These are phyloP conservation scores for Wolfiporia cocos DNA, from an alignment of 1,284 basidiomycete species.

Conservation along the genomic window DNA sequence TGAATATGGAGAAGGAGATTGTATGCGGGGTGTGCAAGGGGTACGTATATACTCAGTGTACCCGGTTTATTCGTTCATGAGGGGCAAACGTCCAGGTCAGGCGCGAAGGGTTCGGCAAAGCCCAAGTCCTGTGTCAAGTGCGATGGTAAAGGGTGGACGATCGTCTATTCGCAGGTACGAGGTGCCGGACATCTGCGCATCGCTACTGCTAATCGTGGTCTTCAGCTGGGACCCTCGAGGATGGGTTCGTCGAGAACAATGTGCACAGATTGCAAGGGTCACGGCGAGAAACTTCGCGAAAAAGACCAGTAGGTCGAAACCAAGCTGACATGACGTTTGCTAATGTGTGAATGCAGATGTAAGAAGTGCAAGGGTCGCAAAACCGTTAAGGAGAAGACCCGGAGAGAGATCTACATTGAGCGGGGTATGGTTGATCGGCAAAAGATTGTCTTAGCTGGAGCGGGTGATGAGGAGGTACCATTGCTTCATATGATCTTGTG, in stretches of 20 bases:
- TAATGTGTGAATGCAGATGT: conserved; percentile 49
- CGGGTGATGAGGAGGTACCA: conserved; percentile 83
- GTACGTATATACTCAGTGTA: conserved; percentile 32
- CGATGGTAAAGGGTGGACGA: conserved; percentile 77
- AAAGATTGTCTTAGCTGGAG: conserved; percentile 82
- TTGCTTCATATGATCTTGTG: background rate
- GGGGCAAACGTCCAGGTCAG: conserved; percentile 46
- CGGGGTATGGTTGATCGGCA: conserved; percentile 86
- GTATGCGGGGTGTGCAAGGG: conserved; percentile 81
- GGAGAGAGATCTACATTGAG: conserved; percentile 82
- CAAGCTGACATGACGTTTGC: conserved; percentile 3
- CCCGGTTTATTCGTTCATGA: background rate
- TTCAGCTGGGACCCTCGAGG: conserved; percentile 43
- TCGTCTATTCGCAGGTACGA: conserved; percentile 50
- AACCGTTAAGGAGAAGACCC: conserved; percentile 82
- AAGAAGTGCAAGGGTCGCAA: conserved; percentile 93
- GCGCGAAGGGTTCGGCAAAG: conserved; percentile 75
- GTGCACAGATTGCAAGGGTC: conserved; percentile 79
- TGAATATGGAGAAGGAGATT: conserved; percentile 85
- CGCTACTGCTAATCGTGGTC: conserved; percentile 2
- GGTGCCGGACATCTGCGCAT: background rate
- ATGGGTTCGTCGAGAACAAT: conserved; percentile 46
- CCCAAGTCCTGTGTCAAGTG: conserved; percentile 80
- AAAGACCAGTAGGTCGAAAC: conserved; percentile 68
- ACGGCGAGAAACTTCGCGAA: conserved; percentile 77